Evolutionary conservation across 1,284 basidiomycete genomes (phyloP).

Genomic region (Vanrija sp.): DNA sequence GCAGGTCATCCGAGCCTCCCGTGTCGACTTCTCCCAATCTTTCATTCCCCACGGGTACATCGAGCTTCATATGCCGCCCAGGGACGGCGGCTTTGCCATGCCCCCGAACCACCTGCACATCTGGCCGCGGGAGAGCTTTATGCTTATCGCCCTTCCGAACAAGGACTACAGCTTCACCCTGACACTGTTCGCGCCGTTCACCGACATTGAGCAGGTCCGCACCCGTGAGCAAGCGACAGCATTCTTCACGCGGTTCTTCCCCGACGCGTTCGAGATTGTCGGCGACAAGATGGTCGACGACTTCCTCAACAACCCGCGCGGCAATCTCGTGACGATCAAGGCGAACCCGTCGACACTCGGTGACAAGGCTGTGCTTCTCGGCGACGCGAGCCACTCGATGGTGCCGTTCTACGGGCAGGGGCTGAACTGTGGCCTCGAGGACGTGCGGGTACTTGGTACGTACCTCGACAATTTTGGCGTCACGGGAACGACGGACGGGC

Average conservation of each 20-base stretch:
- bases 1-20: conserved; percentile 83
- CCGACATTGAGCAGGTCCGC: conserved; percentile 66
- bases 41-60: conserved; percentile 95
- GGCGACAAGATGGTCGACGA: conserved; percentile 74
- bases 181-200: conserved; percentile 86
- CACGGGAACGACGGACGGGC: conserved; percentile 45
- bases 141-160: conserved; percentile 97
- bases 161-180: conserved; percentile 58
- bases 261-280: conserved; percentile 77
- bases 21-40: conserved; percentile 88
- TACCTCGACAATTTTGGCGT: conserved; percentile 69
- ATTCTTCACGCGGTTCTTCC: conserved; percentile 83
- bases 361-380: conserved; percentile 81
- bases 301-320: conserved; percentile 77
- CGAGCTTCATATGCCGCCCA: conserved; percentile 88
- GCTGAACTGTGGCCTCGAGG: conserved; percentile 94
- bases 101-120: conserved; percentile 97
- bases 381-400: conserved; percentile 96
- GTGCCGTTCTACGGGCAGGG: conserved; percentile 95
- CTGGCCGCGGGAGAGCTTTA: conserved; percentile 97
- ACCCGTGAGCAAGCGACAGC: conserved; percentile 60
- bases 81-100: conserved; percentile 65
- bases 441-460: conserved; percentile 81
- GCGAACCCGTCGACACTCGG: conserved; percentile 84
- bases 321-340: conserved; percentile 86